phyloP scores from a whole-genome alignment of 495 filamentous ascomycete species.

The Cairneyella variabilis region DNA sequence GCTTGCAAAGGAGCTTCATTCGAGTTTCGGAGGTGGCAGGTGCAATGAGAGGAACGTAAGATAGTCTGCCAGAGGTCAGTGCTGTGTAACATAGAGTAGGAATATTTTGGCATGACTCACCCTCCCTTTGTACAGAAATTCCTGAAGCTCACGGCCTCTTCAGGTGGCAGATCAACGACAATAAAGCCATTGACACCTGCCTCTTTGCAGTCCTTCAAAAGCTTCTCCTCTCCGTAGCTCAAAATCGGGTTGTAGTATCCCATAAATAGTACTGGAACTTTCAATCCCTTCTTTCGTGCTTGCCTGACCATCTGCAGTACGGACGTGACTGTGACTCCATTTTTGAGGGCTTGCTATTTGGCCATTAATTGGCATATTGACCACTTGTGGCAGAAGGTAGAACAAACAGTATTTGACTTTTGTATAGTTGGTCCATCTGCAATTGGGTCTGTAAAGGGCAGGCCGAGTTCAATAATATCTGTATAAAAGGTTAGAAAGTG shows the following conservation, averaged over 20 bases:
- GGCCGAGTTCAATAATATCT: slow-evolving; percentile 81
- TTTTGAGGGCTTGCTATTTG: slow-evolving; percentile 58
- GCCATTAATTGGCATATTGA: too few species aligned
- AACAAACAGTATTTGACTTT: slow-evolving; percentile 74
- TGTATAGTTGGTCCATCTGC: slow-evolving; percentile 95
- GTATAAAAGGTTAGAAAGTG: slow-evolving; percentile 1
- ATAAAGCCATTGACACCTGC: slow-evolving; percentile 97
- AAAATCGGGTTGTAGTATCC: slow-evolving; percentile 97
- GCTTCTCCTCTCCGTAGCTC: slow-evolving; percentile 85
- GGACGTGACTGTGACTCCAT: slow-evolving; percentile 78
- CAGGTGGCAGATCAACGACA: slow-evolving; percentile 91
- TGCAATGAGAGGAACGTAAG: slow-evolving; percentile 93
- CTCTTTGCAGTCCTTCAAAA: slow-evolving; percentile 79
- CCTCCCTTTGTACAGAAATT: slow-evolving; percentile 72
- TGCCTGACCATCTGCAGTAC: slow-evolving; percentile 76
- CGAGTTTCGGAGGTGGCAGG: slow-evolving; percentile 87
- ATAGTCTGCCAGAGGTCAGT: slow-evolving; percentile 51
- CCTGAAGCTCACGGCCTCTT: slow-evolving; percentile 92
- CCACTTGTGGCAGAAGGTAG: too few species aligned
- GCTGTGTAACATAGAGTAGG: not conserved
- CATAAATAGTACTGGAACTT: slow-evolving; percentile 86
- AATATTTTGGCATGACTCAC: slow-evolving; percentile 38
- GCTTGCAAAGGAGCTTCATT: slow-evolving; percentile 93
- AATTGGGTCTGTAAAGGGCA: slow-evolving; percentile 98
- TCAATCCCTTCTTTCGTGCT: slow-evolving; percentile 70